Evolutionary conservation across 352 stramenopile species (phyloP), one percentile per base, ranked within the genome.

Genomic region (Globisporangium ultimum): DNA sequence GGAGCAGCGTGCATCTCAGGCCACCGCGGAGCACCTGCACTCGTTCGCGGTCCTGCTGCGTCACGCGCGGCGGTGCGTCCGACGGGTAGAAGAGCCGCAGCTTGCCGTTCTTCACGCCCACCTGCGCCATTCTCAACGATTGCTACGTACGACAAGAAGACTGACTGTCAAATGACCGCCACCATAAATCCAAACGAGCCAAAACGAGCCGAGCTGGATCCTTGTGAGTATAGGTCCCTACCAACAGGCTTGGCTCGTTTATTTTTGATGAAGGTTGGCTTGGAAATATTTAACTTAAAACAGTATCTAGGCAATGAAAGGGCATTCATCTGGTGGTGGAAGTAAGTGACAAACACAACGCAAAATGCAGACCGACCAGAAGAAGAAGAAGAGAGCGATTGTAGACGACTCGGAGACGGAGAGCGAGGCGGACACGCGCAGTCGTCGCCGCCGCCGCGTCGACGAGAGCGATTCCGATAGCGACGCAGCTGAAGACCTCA

Each of bases 101-200:
- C 48, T 74, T 63, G 20, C 80, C 77, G 28, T 77, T 74, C 66
- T 87, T 87, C n/a, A 93, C 61, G 48, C 83, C 83, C 13, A 93
- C 63, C 13, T 57, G 61, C 48, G 70, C 54, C 55, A 72, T 66
- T 53, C 66, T 73, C 21, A 55, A 63, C 28, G 8, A 18, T 45
- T 18, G 40, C 40, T n/a, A n/a, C 40, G 40, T 10, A 18, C 40
- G 40, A n/a, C 40, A 15, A 45, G 17, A 45, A 7, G 36, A 41
- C 36, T 43, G 10, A 17, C 10, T 17, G 11, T 17, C 40, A 45
- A 45, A 45, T 36, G 28, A 5, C 12, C 40, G 40, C 40, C 12
- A 18, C 40, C 12, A 18, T n/a, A 8, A 45, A n/a, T n/a, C 40
- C 40, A 45, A 45, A n/a, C 40, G 40, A 45, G 40, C 40, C 40